phyloP scores from a whole-genome alignment of 2,329 filamentous ascomycete genomes.

The Colletotrichum tamarilloi region DNA sequence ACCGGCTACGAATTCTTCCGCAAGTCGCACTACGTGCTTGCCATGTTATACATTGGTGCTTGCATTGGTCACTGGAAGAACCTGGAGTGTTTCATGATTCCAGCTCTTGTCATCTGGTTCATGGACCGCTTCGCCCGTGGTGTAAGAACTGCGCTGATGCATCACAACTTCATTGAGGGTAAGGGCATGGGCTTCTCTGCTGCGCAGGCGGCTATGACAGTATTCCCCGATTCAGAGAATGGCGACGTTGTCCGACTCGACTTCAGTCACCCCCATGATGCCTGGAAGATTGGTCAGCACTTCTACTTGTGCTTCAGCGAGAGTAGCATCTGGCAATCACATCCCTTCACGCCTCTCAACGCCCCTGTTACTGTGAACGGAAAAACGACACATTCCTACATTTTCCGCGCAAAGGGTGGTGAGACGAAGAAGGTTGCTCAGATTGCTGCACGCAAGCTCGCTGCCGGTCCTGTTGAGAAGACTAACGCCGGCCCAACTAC shows the following conservation, averaged over 20 bases:
- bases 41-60: constrained; percentile 79
- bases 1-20: constrained; percentile 84
- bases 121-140: constrained; percentile 71
- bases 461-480: constrained; percentile 31
- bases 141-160: constrained; percentile 68
- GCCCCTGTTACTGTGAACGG: constrained; percentile 56
- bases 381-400: constrained; percentile 63
- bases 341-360: constrained; percentile 75
- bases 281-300: constrained; percentile 76
- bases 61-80: constrained; percentile 81
- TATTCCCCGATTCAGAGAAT: constrained; percentile 66
- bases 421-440: constrained; percentile 68
- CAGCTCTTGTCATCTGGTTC: constrained; percentile 72
- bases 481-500: constrained; percentile 50
- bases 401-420: constrained; percentile 67
- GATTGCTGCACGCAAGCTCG: constrained; percentile 52
- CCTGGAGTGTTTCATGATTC: constrained; percentile 75
- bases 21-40: constrained; percentile 78
- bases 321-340: constrained; percentile 76
- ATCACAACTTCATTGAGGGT: constrained; percentile 63
- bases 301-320: constrained; percentile 77
- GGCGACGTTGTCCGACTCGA: constrained; percentile 75
- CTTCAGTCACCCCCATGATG: constrained; percentile 68
- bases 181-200: constrained; percentile 64
- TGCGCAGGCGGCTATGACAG: constrained; percentile 59